Percentiles rank a stretch among this genome's conserved stretches.
Conservation (phyloP, 768 basidiomycete species). For the Peribolospora kevripleyi region DNA sequence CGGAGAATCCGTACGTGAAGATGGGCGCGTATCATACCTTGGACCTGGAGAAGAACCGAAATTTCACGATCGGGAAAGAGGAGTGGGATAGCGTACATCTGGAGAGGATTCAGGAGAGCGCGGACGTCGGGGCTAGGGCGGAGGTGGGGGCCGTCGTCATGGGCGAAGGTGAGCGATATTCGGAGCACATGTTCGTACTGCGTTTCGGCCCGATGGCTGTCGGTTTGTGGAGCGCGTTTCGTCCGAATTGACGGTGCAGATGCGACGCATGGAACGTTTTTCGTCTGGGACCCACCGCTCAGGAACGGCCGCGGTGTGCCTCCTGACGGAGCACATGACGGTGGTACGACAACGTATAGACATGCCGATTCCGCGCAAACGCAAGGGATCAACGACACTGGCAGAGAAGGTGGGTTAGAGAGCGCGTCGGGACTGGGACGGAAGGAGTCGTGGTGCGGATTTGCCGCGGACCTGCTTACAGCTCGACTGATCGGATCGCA, state of each 20-base stretch:
- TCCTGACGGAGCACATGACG: slow-evolving; percentile 93
- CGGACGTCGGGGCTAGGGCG: slow-evolving; percentile 77
- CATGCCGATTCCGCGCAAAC: slow-evolving; percentile 70
- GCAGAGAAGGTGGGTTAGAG: slow-evolving; percentile 44
- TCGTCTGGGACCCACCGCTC: neutral
- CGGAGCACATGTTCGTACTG: no score
- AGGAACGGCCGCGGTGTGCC: slow-evolving; percentile 74
- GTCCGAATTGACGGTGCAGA: neutral
- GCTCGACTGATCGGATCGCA: no score
- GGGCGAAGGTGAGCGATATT: slow-evolving; percentile 42
- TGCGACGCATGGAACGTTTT: neutral
- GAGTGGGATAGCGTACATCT: slow-evolving; percentile 85
- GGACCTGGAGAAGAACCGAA: slow-evolving; percentile 71
- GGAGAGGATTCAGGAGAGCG: slow-evolving; percentile 60
- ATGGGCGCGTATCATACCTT: slow-evolving; percentile 86
- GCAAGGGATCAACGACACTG: slow-evolving; percentile 46
- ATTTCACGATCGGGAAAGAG: slow-evolving; percentile 67
- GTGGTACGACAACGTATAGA: slow-evolving; percentile 73
- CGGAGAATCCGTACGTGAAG: slow-evolving; percentile 70
- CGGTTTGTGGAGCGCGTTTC: no score
- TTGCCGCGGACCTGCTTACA: neutral
- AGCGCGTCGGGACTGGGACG: no score
- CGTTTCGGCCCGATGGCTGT: no score
- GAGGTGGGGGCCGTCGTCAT: slow-evolving; percentile 90
- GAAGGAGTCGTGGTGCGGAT: neutral